phyloP scores from a whole-genome alignment of 192 early-diverging fungal species.

The Phycomyces blakesleeanus region DNA sequence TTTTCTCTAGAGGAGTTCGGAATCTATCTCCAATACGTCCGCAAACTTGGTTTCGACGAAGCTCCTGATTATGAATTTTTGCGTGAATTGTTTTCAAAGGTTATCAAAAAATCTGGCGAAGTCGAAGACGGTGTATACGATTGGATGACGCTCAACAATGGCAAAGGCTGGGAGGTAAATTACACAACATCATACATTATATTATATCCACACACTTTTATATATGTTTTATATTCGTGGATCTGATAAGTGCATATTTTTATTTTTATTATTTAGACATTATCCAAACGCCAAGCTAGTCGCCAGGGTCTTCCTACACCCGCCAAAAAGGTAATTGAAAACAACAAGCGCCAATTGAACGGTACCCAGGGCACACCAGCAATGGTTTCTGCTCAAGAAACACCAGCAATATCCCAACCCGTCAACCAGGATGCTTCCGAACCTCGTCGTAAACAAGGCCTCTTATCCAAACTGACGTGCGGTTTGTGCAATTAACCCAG shows the following conservation, averaged over 20 bases:
- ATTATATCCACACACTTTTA: too few species aligned
- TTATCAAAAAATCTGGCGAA: constrained; percentile 64
- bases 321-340: constrained; percentile 14
- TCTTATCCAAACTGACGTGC: too few species aligned
- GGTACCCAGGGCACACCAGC: neutral
- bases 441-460: too few species aligned
- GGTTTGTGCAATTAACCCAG: too few species aligned
- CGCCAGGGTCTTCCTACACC: constrained; percentile 22
- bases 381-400: neutral
- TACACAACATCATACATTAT: neutral
- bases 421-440: too few species aligned
- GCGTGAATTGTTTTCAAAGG: constrained; percentile 80
- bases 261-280: constrained; percentile 14
- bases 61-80: constrained; percentile 94
- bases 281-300: constrained; percentile 23
- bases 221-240: neutral
- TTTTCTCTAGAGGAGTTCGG: constrained; percentile 75
- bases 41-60: constrained; percentile 92
- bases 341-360: constrained; percentile 14
- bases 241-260: neutral
- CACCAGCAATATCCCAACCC: too few species aligned
- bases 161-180: constrained; percentile 50
- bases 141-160: constrained; percentile 76
- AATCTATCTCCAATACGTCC: constrained; percentile 79
- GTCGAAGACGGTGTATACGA: constrained; percentile 91